Evolutionary conservation across 495 filamentous ascomycete species (phyloP).

Genomic region (Penicillium herquei): DNA sequence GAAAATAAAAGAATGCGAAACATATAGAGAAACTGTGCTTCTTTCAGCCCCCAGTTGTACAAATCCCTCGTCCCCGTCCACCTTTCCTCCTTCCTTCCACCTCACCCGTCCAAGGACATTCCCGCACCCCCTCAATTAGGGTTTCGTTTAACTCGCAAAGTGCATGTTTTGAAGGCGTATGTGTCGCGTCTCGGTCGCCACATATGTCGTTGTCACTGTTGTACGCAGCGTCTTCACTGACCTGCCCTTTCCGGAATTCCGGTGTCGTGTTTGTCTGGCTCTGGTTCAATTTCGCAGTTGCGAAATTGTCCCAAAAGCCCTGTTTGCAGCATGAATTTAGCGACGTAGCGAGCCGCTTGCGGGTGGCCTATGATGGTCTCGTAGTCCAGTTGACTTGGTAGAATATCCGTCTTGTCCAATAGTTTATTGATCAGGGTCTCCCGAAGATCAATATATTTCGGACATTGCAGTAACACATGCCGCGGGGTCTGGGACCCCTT

Average conservation of each 20-base stretch:
- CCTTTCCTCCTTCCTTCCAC: too few species aligned
- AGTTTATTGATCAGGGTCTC: too few species aligned
- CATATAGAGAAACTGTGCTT: too few species aligned
- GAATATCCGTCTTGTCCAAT: background rate
- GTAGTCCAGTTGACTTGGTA: background rate
- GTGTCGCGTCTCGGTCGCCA: too few species aligned
- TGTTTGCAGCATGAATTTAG: constrained; percentile 10
- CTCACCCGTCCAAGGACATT: too few species aligned
- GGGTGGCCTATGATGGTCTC: background rate
- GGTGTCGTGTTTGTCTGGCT: background rate
- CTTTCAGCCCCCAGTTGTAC: too few species aligned
- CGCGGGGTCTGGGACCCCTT: background rate
- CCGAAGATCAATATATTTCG: background rate
- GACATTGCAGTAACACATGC: background rate
- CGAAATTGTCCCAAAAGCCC: constrained; percentile 5
- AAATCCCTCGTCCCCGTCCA: too few species aligned
- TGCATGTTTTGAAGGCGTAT: background rate
- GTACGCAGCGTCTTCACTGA: background rate
- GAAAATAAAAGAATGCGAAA: too few species aligned
- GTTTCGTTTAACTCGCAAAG: too few species aligned
- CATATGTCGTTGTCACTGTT: background rate
- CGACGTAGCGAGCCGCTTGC: constrained; percentile 4
- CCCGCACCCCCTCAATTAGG: too few species aligned
- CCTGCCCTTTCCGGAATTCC: background rate
- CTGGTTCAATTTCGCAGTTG: background rate